phyloP scores from a whole-genome alignment of 495 filamentous ascomycete genomes.

The Hypomontagnella monticulosa region DNA sequence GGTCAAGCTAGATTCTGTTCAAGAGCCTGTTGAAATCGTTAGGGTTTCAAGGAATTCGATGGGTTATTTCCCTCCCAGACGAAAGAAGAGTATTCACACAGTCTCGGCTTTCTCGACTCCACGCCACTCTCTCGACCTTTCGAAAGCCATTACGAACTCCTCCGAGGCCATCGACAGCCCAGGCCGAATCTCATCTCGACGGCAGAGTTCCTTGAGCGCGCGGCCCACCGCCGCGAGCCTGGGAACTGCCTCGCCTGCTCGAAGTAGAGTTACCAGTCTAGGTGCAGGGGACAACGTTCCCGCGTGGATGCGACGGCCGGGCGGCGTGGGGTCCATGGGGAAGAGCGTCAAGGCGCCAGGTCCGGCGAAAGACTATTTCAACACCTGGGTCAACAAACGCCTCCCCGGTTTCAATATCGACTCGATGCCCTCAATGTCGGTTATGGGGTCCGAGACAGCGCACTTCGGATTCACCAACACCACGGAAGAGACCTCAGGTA shows the following conservation, averaged over 20 bases:
- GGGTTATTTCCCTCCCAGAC: conserved; percentile 90
- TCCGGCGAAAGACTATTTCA: conserved; percentile 81
- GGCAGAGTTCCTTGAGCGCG: conserved; percentile 48
- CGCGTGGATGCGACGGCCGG: conserved; percentile 76
- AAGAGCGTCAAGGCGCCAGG: conserved; percentile 75
- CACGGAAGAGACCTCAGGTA: conserved; percentile 45
- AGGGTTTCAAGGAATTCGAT: conserved; percentile 81
- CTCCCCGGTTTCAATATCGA: conserved; percentile 74
- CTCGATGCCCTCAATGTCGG: conserved; percentile 62
- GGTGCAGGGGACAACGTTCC: conserved; percentile 47
- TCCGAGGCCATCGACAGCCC: conserved; percentile 49
- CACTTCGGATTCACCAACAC: conserved; percentile 58
- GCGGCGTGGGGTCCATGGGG: conserved; percentile 83
- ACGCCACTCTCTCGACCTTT: conserved; percentile 69
- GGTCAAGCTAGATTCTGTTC: conserved; percentile 78
- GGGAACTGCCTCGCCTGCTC: conserved; percentile 40
- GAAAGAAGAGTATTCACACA: conserved; percentile 75
- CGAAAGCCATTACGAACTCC: conserved; percentile 50
- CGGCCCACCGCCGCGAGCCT: conserved; percentile 39
- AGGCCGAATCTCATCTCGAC: conserved; percentile 51
- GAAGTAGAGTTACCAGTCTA: conserved; percentile 46
- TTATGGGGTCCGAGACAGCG: conserved; percentile 60
- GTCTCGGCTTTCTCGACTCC: conserved; percentile 68
- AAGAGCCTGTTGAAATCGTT: conserved; percentile 81
- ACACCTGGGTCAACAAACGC: conserved; percentile 79